Evolutionary conservation across 1,284 basidiomycete genomes (phyloP).

Genomic region (Neotropicomus parvogracilis): DNA sequence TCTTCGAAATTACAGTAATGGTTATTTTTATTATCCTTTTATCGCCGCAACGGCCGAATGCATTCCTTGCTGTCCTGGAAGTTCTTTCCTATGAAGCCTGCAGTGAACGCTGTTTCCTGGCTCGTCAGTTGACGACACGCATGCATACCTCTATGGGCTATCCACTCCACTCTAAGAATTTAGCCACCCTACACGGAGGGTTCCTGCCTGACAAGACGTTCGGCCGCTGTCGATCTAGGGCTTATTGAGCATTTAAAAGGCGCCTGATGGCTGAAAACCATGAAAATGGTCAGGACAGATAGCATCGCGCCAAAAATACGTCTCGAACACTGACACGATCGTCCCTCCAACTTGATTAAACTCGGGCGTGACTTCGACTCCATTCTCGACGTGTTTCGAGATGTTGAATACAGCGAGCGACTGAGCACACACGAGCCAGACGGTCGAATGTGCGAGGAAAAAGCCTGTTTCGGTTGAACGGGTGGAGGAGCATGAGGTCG

Average conservation of each 20-base stretch:
- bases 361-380: conserved; percentile 20
- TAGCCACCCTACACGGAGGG: neutral
- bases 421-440: conserved; percentile 20
- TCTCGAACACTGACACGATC: conserved; percentile 7
- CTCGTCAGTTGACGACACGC: no score
- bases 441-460: conserved; percentile 12
- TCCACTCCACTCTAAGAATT: no score
- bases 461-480: conserved; percentile 18
- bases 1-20: no score
- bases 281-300: neutral
- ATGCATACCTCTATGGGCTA: no score
- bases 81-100: no score
- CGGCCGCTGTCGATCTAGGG: conserved; percentile 48
- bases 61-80: no score
- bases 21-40: no score
- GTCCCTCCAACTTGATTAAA: conserved; percentile 13
- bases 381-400: conserved; percentile 21
- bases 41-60: no score
- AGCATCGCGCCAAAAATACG: neutral
- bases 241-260: conserved; percentile 54
- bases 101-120: no score
- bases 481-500: no score
- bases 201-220: conserved; percentile 43
- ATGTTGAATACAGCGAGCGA: conserved; percentile 22
- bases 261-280: conserved; percentile 45